Evolutionary conservation across 2,329 filamentous ascomycete genomes (phyloP).

Genomic region (Colletotrichum godetiae): DNA sequence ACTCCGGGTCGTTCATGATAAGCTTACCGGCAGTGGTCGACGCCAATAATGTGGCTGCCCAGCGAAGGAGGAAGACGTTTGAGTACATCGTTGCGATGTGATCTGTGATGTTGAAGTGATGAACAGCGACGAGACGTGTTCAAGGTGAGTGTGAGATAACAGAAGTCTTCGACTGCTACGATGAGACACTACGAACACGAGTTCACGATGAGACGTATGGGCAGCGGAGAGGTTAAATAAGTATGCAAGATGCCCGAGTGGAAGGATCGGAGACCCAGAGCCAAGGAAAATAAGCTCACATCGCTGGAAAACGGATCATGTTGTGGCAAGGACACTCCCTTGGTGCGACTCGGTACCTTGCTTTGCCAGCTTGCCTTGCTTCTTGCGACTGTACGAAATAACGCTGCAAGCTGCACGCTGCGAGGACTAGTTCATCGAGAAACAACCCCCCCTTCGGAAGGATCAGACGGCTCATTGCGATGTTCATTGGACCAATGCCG

Average conservation of each 20-base stretch:
- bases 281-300: slow-evolving; percentile 20
- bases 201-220: neutral
- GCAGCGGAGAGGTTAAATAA: slow-evolving; percentile 19
- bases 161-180: neutral
- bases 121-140: neutral
- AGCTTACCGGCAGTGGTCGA: slow-evolving; percentile 21
- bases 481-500: slow-evolving; percentile 8
- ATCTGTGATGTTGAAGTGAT: neutral
- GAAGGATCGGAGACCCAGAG: neutral
- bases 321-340: slow-evolving; percentile 14
- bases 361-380: slow-evolving; percentile 2
- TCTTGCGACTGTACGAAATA: neutral
- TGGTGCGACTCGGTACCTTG: slow-evolving; percentile 16
- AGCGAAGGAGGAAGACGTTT: slow-evolving; percentile 2
- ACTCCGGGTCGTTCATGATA: neutral
- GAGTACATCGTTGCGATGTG: slow-evolving; percentile 3
- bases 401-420: neutral
- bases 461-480: slow-evolving; percentile 30
- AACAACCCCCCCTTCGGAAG: slow-evolving; percentile 1
- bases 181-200: neutral
- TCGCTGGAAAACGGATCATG: neutral
- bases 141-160: neutral
- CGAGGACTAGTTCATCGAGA: neutral
- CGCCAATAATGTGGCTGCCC: slow-evolving; percentile 27
- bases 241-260: neutral